Base-by-base conservation (phyloP, 495 filamentous ascomycete species). In the Penicillium atrosanguineum region DNA sequence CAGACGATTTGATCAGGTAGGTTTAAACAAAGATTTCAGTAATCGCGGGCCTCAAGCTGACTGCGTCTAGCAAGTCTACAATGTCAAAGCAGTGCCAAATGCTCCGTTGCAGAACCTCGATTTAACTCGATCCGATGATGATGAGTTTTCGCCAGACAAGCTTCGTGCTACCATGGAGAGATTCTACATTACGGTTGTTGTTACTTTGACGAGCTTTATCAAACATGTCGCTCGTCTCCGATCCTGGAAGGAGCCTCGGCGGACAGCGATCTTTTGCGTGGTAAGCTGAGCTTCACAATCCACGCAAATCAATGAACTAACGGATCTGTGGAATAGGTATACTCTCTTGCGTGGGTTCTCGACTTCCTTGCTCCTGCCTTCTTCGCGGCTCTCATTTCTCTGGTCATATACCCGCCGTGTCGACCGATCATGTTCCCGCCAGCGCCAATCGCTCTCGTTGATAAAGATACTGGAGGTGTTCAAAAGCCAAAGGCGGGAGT, bases 71-170 rank as follows among this genome's bases (percentile, higher is more conserved):
- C 90, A 94, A 87, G 86, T 95, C 64, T 91, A 92, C 65, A 85
- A 91, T 74, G 86, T 93, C 57, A 91, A 90, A 67, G 86, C 86
- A 15, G 74, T 83, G 1, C 67, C 77, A 1, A 68, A 80, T 6
- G 68, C 73, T 15, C 79, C 81, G 4, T 56, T 75, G 18, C 82
- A 83, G 4, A 81, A 83, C 16, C 74, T 96, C n/a, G 91, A 96
- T 70, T 73, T 95, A 15, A 88, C 89, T 45, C 87, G 89, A 48
- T 83, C 88, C 2, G 86, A 88, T 26, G 87, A 93, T 31, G 90
- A 95, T 48, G 87, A 92, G 53, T 95, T 94, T 67, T 87, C 87
- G 0, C 89, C 90, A 0, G 90, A 95, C 61, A 95, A 95, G 68
- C 74, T 95, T 41, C 78, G 91, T 20, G 82, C 81, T 11, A 91